phyloP scores from a whole-genome alignment of 129 eudicot genomes.

The Centaurea solstitialis region DNA sequence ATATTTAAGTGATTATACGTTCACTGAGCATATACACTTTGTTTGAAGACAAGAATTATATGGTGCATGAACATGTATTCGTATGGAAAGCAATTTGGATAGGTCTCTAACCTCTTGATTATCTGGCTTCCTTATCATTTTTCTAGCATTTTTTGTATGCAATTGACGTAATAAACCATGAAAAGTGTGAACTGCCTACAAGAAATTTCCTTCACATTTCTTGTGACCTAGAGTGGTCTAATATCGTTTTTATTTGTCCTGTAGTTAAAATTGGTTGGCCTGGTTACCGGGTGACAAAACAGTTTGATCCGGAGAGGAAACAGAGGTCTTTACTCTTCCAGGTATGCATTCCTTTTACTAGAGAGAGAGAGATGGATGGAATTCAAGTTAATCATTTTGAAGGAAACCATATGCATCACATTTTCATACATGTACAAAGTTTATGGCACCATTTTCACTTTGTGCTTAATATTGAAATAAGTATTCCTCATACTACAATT shows the following conservation, averaged over 20 bases:
- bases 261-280: constrained; percentile 96
- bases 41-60: not conserved
- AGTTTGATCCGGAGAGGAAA: constrained; percentile 87
- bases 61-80: not conserved
- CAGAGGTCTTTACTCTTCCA: constrained; percentile 95
- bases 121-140: not conserved
- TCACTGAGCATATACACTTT: not conserved
- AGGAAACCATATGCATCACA: too few species aligned
- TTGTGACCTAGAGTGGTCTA: constrained; percentile 11
- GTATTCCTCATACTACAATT: too few species aligned
- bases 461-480: too few species aligned
- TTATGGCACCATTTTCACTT: too few species aligned
- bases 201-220: not conserved
- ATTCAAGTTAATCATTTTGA: too few species aligned
- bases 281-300: constrained; percentile 92
- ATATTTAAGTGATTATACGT: not conserved
- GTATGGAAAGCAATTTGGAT: not conserved
- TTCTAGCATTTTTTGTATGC: not conserved
- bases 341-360: constrained; percentile 29
- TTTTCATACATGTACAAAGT: too few species aligned
- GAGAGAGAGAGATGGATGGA: too few species aligned
- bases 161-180: not conserved
- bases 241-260: constrained; percentile 17
- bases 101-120: not conserved
- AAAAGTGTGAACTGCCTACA: not conserved